Evolutionary conservation across 768 basidiomycete genomes (phyloP), one percentile per base, ranked within the genome.

Genomic region (Suillus decipiens): DNA sequence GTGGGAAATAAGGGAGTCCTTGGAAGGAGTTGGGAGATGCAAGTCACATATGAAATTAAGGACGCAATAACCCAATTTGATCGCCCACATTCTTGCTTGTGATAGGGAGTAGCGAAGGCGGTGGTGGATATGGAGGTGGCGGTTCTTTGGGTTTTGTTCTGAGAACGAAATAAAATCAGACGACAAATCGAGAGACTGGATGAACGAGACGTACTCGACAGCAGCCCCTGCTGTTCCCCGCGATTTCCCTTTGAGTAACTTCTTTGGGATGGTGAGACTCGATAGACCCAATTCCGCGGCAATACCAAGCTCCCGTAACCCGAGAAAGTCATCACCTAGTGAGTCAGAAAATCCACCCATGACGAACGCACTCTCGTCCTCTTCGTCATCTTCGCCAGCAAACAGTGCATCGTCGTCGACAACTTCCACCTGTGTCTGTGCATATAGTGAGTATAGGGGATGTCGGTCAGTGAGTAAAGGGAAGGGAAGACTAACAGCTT

Each of bases 251-350:
- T 84, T 86, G 73, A 95, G 83, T 37, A 98, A 75, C 64, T 80
- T 84, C 76, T 88, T 89, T 11, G 96, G 96, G 41, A 96, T 84
- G 19, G 82, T 84, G 60, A 98, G 82, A 67, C 84, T 89, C 17
- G 89, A 84, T 64, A 96, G 78, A 15, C 92, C 93, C 57, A 91
- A 82, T 70, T 97, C 96, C 48, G 84, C 84, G 24, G 93, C 95
- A 58, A 97, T 93, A 36, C 95, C 96, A 50, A 95, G 78, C 70
- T 92, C 94, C 57, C 86, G 84, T 33, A 98, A 81, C 12, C 96
- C 96, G 14, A 98, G 84, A 77, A 96, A 96, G 74, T 99, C 96
- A 69, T 95, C 95, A 37, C 95, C 95, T 17, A 96, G 82, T 17
- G 87, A 81, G 58, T 94, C 92, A 0, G 93, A 89, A 73, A 96